These are phyloP conservation scores for Chlamydomonas applanata DNA, from an alignment of 139 green algal genomes.

Conservation along the genomic window DNA sequence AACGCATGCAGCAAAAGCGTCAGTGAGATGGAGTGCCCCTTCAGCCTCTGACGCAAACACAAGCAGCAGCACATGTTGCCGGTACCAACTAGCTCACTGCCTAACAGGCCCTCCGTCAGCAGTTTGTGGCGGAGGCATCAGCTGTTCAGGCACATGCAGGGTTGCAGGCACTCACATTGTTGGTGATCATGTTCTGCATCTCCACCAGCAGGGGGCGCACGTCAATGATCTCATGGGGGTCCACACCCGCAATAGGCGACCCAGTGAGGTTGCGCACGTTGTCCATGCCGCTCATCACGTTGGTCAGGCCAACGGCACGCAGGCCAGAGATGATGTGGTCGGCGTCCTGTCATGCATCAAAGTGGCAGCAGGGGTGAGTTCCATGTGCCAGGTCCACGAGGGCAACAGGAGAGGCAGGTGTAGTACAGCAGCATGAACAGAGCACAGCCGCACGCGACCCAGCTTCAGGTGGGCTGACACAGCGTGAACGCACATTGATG, in stretches of 20 bases:
- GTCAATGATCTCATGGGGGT: conserved; percentile 94
- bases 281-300: conserved; percentile 93
- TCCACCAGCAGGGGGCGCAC: conserved; percentile 33
- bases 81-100: too few species aligned
- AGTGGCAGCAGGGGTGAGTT: too few species aligned
- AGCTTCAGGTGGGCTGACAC: conserved; percentile 1
- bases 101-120: too few species aligned
- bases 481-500: conserved; percentile 34
- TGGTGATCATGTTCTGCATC: conserved; percentile 52
- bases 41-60: background rate
- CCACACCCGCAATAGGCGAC: conserved; percentile 61
- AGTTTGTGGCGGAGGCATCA: too few species aligned
- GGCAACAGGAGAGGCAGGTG: background rate
- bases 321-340: conserved; percentile 64
- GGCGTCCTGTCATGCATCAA: conserved; percentile 36
- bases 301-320: conserved; percentile 67
- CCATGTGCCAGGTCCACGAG: too few species aligned
- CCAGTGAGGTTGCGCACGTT: conserved; percentile 95
- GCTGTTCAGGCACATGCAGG: too few species aligned
- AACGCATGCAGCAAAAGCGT: background rate
- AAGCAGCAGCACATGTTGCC: background rate
- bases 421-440: background rate
- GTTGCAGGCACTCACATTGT: too few species aligned
- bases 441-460: background rate
- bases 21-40: conserved; percentile 21